Percentiles rank a stretch among this genome's conserved stretches.
phyloP scores from a whole-genome alignment of 768 basidiomycete species.

The Cubamyces lactineus region DNA sequence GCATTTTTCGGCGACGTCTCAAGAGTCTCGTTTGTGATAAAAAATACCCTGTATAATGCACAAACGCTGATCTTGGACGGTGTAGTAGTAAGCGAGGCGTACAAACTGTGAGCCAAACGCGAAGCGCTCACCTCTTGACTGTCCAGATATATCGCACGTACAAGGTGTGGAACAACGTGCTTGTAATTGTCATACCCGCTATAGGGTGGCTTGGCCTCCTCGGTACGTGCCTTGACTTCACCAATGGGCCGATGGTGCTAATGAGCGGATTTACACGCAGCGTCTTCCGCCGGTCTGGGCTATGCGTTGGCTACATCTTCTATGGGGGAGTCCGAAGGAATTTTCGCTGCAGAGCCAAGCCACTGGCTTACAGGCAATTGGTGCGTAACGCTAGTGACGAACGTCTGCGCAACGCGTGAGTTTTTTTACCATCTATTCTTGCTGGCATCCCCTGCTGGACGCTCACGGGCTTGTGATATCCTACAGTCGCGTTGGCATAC shows the following conservation, averaged over 20 bases:
- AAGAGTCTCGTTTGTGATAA: conserved; percentile 7
- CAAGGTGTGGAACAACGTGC: conserved; percentile 38
- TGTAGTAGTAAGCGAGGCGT: conserved; percentile 24
- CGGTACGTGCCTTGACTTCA: conserved; percentile 23
- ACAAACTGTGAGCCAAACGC: neutral
- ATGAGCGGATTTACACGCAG: neutral
- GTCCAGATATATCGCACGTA: conserved; percentile 30
- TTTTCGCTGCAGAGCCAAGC: conserved; percentile 33
- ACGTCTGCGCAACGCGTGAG: conserved; percentile 11
- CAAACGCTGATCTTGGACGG: conserved; percentile 25
- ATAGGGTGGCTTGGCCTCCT: conserved; percentile 35
- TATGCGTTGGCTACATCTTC: conserved; percentile 25
- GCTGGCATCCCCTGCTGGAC: no score
- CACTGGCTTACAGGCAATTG: conserved; percentile 36
- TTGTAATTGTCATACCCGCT: conserved; percentile 32
- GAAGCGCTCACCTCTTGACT: no score
- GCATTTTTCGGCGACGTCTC: conserved; percentile 9
- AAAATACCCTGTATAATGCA: neutral
- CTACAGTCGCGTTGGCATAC: conserved; percentile 8
- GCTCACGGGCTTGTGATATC: no score
- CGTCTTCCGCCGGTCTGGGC: conserved; percentile 20
- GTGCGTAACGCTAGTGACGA: conserved; percentile 9
- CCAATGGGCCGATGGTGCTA: no score
- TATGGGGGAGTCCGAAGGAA: conserved; percentile 1
- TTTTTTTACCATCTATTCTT: no score